Base-by-base conservation (phyloP, 1,284 basidiomycete genomes). In the Coniferiporia weirii region DNA sequence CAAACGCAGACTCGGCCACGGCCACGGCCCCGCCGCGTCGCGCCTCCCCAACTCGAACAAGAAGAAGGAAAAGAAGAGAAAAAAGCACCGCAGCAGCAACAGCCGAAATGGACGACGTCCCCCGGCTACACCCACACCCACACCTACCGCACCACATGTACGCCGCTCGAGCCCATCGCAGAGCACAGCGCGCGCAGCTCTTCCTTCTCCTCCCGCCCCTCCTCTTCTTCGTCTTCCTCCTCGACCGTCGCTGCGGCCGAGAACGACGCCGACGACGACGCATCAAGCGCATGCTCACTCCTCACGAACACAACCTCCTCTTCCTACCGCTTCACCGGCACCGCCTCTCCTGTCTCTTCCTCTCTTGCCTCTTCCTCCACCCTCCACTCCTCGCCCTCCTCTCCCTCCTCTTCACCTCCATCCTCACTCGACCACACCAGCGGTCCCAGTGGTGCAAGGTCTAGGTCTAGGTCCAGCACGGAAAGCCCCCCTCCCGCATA, bases 241-340 rank as follows among this genome's bases (percentile, higher is more conserved):
- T 27, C 27, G 27, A 27, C 27, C 27, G 27, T 27, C 27, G 27
- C 27, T 5, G 27, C 27, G 3, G 27, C 27, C 27, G n/a, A n/a
- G n/a, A n/a, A n/a, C n/a, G 2, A 2, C 27, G 27, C 2, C 27
- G 27, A 27, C 2, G 27, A 27, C 27, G 27, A 27, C 36, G 40
- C 35, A 34, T 53, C 51, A 27, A 55, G 52, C 19, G 47, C 9
- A 10, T 56, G 20, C 22, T 60, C 59, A 4, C 44, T 60, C 35
- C 53, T 56, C 38, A 56, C 54, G 10, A 50, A 53, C n/a, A 60
- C 59, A 2, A 56, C 59, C 1, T 60, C 59, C 38, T 60, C 59
- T 32, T 60, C 59, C 38, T 60, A 60, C 34, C 59, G 54, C 15
- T 60, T 60, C 38, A 34, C 55, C 27, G 5, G 27, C 27, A 5